These are phyloP conservation scores for Xylaria grammica DNA, from an alignment of 495 filamentous ascomycete species.

Conservation along the genomic window DNA sequence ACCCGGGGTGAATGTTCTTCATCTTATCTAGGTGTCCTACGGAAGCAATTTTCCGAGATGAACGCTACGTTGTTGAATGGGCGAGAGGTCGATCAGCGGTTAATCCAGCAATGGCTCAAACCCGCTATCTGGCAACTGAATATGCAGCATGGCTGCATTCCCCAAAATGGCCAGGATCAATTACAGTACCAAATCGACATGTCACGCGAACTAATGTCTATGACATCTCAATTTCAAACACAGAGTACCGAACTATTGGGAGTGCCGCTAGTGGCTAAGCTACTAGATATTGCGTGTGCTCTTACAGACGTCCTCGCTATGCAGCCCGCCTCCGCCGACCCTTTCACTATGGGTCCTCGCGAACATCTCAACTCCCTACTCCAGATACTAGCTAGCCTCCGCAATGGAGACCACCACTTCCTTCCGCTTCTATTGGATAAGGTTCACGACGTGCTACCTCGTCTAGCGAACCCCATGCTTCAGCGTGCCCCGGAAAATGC, in stretches of 20 bases:
- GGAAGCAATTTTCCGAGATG: constrained; percentile 69
- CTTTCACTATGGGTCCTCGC: constrained; percentile 68
- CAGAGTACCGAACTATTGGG: constrained; percentile 37
- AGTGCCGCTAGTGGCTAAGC: constrained; percentile 66
- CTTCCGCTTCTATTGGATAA: constrained; percentile 73
- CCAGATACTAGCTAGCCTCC: constrained; percentile 67
- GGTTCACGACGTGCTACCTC: constrained; percentile 68
- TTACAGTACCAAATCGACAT: constrained; percentile 75
- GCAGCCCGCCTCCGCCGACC: constrained; percentile 61
- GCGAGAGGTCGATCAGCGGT: constrained; percentile 70
- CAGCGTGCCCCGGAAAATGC: constrained; percentile 56
- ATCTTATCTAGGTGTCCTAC: constrained; percentile 62
- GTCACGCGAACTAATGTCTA: constrained; percentile 67
- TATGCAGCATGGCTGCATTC: constrained; percentile 54
- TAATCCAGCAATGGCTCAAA: constrained; percentile 84
- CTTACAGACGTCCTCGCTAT: constrained; percentile 75
- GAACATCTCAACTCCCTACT: constrained; percentile 75
- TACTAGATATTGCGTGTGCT: constrained; percentile 75
- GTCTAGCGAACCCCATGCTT: constrained; percentile 60
- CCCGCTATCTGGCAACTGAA: constrained; percentile 78
- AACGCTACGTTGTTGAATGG: constrained; percentile 66
- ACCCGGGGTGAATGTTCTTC: constrained; percentile 61
- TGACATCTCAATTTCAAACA: constrained; percentile 65
- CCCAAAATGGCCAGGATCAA: constrained; percentile 55
- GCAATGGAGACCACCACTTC: constrained; percentile 72